Conservation (phyloP, 805 yeast genomes). For the Cephaloascus fragrans region DNA sequence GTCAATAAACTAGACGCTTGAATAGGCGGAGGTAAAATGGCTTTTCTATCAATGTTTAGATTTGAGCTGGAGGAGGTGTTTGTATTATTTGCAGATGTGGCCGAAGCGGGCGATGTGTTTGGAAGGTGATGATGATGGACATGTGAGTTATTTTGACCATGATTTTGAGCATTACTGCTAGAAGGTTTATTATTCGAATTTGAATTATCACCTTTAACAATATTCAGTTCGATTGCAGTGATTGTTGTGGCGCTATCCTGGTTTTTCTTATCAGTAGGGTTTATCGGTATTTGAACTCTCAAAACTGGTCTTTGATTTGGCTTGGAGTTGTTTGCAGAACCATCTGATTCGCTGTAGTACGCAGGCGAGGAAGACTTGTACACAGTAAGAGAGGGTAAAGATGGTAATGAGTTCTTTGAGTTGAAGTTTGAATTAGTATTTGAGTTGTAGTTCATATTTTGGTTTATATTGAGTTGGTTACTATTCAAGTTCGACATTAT, state of each 20-base stretch:
- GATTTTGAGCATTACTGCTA: slow-evolving; percentile 5
- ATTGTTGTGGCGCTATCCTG: slow-evolving; percentile 12
- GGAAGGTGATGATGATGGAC: slow-evolving; percentile 1
- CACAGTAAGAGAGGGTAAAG: neutral
- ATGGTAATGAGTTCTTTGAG: neutral
- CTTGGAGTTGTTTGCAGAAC: slow-evolving; percentile 10
- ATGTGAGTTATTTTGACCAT: neutral
- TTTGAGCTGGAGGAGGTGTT: neutral
- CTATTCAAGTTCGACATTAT: slow-evolving; percentile 1
- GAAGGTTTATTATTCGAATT: slow-evolving; percentile 5
- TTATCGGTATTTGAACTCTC: slow-evolving; percentile 17
- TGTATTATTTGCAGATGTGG: slow-evolving; percentile 5
- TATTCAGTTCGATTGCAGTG: slow-evolving; percentile 18
- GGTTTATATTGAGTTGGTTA: slow-evolving; percentile 4
- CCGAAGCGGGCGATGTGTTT: slow-evolving; percentile 3
- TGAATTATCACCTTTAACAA: slow-evolving; percentile 2
- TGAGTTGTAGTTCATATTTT: slow-evolving; percentile 1
- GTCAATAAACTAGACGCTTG: slow-evolving; percentile 7
- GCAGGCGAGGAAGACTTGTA: neutral
- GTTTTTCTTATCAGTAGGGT: neutral
- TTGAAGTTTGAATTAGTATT: neutral
- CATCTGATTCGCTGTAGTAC: slow-evolving; percentile 2
- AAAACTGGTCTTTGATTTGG: slow-evolving; percentile 14
- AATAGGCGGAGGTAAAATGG: slow-evolving; percentile 15
- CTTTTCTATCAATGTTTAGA: slow-evolving; percentile 5